Evolutionary conservation across 352 stramenopile species (phyloP).

Genomic region (Phytopythium montanum): DNA sequence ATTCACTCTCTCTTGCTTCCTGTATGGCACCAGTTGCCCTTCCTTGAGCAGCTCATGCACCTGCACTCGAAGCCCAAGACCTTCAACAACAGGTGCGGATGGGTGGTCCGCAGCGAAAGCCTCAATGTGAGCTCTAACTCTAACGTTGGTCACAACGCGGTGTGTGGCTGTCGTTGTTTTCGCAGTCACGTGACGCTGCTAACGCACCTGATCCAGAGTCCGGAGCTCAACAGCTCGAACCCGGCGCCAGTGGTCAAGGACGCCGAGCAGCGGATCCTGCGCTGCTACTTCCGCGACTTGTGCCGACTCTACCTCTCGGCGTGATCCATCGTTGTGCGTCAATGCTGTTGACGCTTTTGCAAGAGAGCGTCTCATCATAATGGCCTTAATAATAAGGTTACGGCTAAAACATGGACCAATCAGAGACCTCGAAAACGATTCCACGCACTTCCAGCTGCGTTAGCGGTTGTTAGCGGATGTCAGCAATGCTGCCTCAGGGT

Average conservation of each 20-base stretch:
- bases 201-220: slow-evolving; percentile 79
- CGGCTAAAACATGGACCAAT: neutral
- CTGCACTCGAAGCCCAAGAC: slow-evolving; percentile 70
- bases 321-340: slow-evolving; percentile 1
- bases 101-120: neutral
- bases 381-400: neutral
- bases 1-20: neutral
- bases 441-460: too few relatives aligned
- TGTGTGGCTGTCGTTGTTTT: slow-evolving; percentile 5
- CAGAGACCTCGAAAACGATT: neutral
- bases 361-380: neutral
- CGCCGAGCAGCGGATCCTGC: slow-evolving; percentile 72
- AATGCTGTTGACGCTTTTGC: slow-evolving; percentile 11
- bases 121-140: neutral
- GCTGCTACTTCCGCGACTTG: slow-evolving; percentile 78
- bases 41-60: slow-evolving; percentile 80
- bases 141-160: neutral
- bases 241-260: slow-evolving; percentile 57
- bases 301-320: slow-evolving; percentile 54
- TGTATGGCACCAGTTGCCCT: slow-evolving; percentile 41
- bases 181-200: slow-evolving; percentile 66
- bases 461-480: neutral
- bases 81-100: slow-evolving; percentile 54
- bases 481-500: too few relatives aligned
- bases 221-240: slow-evolving; percentile 79